Conservation (phyloP, 2,329 filamentous ascomycete genomes). For the Fusarium vanettenii region DNA sequence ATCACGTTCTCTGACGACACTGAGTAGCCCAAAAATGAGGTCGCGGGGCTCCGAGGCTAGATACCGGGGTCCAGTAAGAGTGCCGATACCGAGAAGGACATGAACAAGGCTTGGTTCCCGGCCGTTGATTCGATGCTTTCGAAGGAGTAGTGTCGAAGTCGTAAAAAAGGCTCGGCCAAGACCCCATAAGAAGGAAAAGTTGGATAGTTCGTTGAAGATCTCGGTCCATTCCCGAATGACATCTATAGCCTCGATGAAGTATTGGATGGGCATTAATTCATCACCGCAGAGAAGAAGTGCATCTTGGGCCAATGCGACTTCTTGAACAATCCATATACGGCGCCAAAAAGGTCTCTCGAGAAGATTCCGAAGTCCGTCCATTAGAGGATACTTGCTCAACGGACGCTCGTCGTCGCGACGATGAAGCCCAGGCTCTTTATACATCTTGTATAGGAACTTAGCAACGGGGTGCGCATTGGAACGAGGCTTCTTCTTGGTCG, state of each 20-base stretch:
- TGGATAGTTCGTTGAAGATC: background rate
- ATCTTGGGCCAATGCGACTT: constrained; percentile 3
- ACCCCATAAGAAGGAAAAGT: background rate
- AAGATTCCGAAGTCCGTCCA: constrained; percentile 1
- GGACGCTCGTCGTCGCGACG: background rate
- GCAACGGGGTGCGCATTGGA: background rate
- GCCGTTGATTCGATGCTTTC: background rate
- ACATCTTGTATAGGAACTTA: background rate
- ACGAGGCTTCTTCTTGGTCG: background rate
- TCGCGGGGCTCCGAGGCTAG: constrained; percentile 38
- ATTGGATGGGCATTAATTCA: constrained; percentile 3
- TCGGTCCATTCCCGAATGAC: background rate
- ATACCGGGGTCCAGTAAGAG: constrained; percentile 18
- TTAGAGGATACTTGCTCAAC: background rate
- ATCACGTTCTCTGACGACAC: constrained; percentile 20
- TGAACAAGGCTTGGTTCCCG: background rate
- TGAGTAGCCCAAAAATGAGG: constrained; percentile 28
- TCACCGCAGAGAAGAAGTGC: constrained; percentile 7
- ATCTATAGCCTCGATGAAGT: constrained; percentile 20
- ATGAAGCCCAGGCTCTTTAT: background rate
- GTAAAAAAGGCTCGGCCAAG: background rate
- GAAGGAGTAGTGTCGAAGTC: background rate
- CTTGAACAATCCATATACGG: constrained; percentile 15
- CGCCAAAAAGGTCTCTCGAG: constrained; percentile 16
- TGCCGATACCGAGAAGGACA: constrained; percentile 1